Evolutionary conservation across 164 flowering plant species (phyloP).

Genomic region (Annona cherimola): DNA sequence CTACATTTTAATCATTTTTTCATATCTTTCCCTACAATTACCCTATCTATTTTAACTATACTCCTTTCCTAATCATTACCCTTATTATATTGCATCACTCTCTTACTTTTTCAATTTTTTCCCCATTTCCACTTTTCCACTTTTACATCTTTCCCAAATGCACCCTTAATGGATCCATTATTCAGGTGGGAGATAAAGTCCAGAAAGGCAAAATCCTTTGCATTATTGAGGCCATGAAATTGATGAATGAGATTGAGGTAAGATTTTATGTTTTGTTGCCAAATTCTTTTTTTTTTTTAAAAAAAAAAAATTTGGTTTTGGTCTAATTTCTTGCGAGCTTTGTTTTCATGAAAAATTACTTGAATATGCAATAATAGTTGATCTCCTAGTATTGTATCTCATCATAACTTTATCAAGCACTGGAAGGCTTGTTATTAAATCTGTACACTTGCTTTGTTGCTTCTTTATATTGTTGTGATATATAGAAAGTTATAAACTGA

Average conservation of each 20-base stretch:
- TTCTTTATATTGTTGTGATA: not conserved
- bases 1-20: too few relatives aligned
- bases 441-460: not conserved
- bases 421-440: not conserved
- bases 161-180: constrained; percentile 1
- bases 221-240: constrained; percentile 79
- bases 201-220: constrained; percentile 73
- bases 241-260: constrained; percentile 85
- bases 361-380: not conserved
- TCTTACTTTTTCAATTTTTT: too few relatives aligned
- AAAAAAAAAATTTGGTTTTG: not conserved
- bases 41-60: too few relatives aligned
- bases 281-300: not conserved
- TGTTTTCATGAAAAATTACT: not conserved
- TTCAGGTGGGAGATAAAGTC: constrained; percentile 73
- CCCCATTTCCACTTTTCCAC: too few relatives aligned
- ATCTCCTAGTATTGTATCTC: not conserved
- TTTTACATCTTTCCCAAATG: not conserved
- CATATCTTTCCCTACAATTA: too few relatives aligned
- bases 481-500: not conserved
- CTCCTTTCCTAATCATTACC: too few relatives aligned
- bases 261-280: not conserved
- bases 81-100: too few relatives aligned
- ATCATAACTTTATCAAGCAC: not conserved
- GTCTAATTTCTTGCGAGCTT: not conserved